Conservation (phyloP, 768 basidiomycete genomes). For the Mycena pura region DNA sequence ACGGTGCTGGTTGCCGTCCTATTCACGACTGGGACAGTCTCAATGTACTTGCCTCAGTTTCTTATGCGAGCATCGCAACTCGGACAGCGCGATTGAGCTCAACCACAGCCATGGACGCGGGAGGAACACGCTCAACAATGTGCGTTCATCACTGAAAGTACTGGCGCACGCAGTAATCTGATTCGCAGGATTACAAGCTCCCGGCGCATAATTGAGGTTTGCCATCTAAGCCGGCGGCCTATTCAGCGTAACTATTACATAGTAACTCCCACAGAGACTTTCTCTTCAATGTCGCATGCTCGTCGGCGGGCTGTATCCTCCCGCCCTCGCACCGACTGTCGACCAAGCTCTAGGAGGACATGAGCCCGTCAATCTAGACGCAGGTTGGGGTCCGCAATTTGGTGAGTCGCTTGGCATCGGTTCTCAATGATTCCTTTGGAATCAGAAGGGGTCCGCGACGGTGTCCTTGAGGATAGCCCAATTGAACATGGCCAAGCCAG, state of each 20-base stretch:
- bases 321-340: background rate
- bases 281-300: slow-evolving; percentile 6
- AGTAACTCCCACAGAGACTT: background rate
- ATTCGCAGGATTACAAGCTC: background rate
- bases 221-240: too few relatives aligned
- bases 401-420: slow-evolving; percentile 48
- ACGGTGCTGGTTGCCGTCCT: too few relatives aligned
- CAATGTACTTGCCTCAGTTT: too few relatives aligned
- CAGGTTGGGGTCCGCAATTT: background rate
- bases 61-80: too few relatives aligned
- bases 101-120: background rate
- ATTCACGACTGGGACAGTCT: too few relatives aligned
- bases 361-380: background rate
- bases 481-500: slow-evolving; percentile 46
- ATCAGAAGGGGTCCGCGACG: slow-evolving; percentile 83
- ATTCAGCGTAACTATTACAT: too few relatives aligned
- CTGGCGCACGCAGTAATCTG: background rate
- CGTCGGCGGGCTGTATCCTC: background rate
- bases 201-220: background rate
- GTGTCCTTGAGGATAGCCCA: slow-evolving; percentile 73
- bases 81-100: too few relatives aligned
- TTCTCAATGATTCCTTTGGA: slow-evolving; percentile 84
- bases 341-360: background rate
- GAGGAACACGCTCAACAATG: background rate
- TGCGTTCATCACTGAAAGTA: background rate